Evolutionary conservation across 805 yeast genomes (phyloP).

Genomic region (Starmerella kuoi): DNA sequence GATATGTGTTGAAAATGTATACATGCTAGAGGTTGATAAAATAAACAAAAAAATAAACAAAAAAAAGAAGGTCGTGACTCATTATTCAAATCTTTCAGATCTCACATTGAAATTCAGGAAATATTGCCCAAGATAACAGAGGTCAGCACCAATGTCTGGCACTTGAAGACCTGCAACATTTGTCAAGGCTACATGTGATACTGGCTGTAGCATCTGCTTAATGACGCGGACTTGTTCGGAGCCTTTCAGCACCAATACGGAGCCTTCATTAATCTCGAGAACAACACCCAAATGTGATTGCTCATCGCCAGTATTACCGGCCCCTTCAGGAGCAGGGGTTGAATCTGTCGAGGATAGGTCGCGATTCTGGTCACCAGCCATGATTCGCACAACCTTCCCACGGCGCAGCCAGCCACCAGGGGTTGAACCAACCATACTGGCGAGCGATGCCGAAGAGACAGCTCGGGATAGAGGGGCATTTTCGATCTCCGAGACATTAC

Average conservation of each 20-base stretch:
- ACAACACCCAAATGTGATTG: slow-evolving; percentile 15
- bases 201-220: slow-evolving; percentile 12
- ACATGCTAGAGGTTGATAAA: neutral
- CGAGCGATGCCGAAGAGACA: slow-evolving; percentile 14
- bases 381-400: slow-evolving; percentile 11
- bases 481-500: slow-evolving; percentile 16
- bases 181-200: slow-evolving; percentile 9
- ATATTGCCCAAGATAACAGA: slow-evolving; percentile 18
- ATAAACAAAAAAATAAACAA: neutral
- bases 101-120: slow-evolving; percentile 14
- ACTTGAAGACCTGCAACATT: slow-evolving; percentile 14
- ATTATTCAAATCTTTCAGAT: slow-evolving; percentile 8
- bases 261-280: slow-evolving; percentile 15
- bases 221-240: slow-evolving; percentile 7
- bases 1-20: neutral
- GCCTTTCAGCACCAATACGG: slow-evolving; percentile 15
- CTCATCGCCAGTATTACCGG: neutral
- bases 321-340: neutral
- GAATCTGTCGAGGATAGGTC: slow-evolving; percentile 1
- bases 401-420: slow-evolving; percentile 11
- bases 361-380: neutral
- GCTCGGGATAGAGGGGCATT: slow-evolving; percentile 16
- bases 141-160: slow-evolving; percentile 19
- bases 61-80: neutral
- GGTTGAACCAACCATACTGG: slow-evolving; percentile 2